Percentiles rank a stretch among this genome's conserved stretches.
phyloP scores from a whole-genome alignment of 345 rosid species.

The Draba incana region DNA sequence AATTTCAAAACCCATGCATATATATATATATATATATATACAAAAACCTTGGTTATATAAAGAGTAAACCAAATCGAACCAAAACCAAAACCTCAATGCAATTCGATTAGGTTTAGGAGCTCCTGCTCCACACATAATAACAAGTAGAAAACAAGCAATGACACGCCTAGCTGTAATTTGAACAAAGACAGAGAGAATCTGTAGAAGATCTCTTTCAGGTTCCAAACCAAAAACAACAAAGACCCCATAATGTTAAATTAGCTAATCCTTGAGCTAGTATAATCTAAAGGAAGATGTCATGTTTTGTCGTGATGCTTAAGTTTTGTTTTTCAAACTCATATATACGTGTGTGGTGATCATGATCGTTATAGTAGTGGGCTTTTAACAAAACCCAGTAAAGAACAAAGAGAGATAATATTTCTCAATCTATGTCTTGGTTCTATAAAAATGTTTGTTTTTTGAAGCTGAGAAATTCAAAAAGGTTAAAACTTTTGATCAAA shows the following conservation, averaged over 20 bases:
- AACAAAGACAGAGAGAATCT: conserved; percentile 32
- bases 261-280: conserved; percentile 29
- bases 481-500: conserved; percentile 1
- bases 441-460: too few species aligned
- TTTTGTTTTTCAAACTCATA: conserved; percentile 9
- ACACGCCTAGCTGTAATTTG: conserved; percentile 11
- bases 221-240: conserved; percentile 26
- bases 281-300: conserved; percentile 13
- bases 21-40: not conserved
- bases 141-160: conserved; percentile 17
- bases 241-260: conserved; percentile 22
- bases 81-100: not conserved
- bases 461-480: not conserved
- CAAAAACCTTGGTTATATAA: conserved; percentile 1
- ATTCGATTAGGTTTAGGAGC: not conserved
- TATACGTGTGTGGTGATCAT: conserved; percentile 26
- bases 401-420: not conserved
- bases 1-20: conserved; percentile 9
- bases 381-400: conserved; percentile 18
- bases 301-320: conserved; percentile 19
- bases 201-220: conserved; percentile 32
- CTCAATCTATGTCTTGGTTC: too few species aligned
- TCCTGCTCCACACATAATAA: conserved; percentile 1
- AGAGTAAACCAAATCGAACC: not conserved
- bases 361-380: conserved; percentile 32